These are phyloP conservation scores for Bertia moriformis DNA, from an alignment of 2,329 filamentous ascomycete species.

Conservation along the genomic window DNA sequence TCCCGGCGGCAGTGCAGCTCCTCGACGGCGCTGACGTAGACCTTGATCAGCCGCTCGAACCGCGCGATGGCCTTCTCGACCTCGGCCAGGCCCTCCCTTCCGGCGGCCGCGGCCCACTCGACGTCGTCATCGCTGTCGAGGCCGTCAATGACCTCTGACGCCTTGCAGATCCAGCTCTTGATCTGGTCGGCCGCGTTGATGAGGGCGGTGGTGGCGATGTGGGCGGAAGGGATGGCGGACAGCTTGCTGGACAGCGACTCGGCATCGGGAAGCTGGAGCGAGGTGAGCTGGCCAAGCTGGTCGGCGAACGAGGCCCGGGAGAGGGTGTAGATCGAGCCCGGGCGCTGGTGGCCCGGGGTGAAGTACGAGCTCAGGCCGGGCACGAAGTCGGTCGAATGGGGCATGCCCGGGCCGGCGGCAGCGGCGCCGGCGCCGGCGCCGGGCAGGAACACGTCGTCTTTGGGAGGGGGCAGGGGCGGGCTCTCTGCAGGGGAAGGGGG, in stretches of 20 bases:
- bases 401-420: constrained; percentile 8
- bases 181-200: constrained; percentile 86
- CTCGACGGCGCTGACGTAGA: constrained; percentile 86
- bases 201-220: constrained; percentile 68
- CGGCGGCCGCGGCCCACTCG: constrained; percentile 86
- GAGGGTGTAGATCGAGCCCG: constrained; percentile 84
- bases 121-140: constrained; percentile 93
- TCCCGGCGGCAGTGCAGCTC: constrained; percentile 69
- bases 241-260: constrained; percentile 72
- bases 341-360: constrained; percentile 48
- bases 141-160: constrained; percentile 73
- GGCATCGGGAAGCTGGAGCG: constrained; percentile 76
- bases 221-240: constrained; percentile 71
- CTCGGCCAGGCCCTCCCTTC: constrained; percentile 63
- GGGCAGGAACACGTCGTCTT: constrained; percentile 40
- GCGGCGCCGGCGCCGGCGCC: constrained; percentile 18
- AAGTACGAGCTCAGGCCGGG: constrained; percentile 47
- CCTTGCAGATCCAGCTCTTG: constrained; percentile 82
- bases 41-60: constrained; percentile 79
- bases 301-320: constrained; percentile 85
- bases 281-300: constrained; percentile 82
- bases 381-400: constrained; percentile 30
- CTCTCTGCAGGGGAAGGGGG: constrained; percentile 21
- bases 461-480: constrained; percentile 24
- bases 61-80: constrained; percentile 62